Evolutionary conservation across 2,329 filamentous ascomycete genomes (phyloP).

Genomic region (Emericellopsis atlantica): DNA sequence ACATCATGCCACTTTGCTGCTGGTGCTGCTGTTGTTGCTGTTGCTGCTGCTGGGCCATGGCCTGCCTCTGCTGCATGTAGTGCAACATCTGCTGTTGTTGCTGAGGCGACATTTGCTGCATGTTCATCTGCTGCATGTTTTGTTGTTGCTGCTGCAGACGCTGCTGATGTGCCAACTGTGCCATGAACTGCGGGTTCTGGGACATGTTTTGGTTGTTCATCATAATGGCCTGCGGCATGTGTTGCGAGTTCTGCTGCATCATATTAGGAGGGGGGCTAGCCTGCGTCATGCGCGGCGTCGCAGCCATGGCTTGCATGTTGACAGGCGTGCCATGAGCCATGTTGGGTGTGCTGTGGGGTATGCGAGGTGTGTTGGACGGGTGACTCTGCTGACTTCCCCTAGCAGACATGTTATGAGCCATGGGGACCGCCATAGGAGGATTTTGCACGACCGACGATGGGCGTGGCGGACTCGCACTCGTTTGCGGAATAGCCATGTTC

Average conservation of each 20-base stretch:
- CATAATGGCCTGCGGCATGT: conserved; percentile 36
- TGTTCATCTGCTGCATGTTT: conserved; percentile 25
- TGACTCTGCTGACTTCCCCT: conserved; percentile 57
- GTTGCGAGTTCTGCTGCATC: conserved; percentile 43
- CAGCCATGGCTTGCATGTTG: conserved; percentile 33
- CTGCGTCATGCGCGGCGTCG: conserved; percentile 51
- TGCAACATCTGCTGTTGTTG: conserved; percentile 25
- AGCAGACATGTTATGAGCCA: conserved; percentile 50
- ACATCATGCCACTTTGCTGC: conserved; percentile 25
- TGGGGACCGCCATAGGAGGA: conserved; percentile 43
- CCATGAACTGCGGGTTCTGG: conserved; percentile 23
- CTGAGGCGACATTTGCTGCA: conserved; percentile 20
- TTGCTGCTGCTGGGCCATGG: conserved; percentile 7
- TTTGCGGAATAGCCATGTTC: conserved; percentile 36
- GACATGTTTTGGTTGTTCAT: conserved; percentile 35
- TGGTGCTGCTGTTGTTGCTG: conserved; percentile 26
- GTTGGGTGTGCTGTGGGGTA: conserved; percentile 48
- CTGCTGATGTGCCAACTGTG: conserved; percentile 36
- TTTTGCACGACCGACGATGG: conserved; percentile 54
- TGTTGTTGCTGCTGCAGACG: conserved; percentile 25
- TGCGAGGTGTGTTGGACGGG: conserved; percentile 47
- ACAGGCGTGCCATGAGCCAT: conserved; percentile 48
- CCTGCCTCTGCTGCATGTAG: conserved; percentile 11
- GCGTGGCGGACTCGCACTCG: conserved; percentile 51
- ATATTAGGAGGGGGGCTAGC: conserved; percentile 47